Evolutionary conservation across 2,329 filamentous ascomycete genomes (phyloP), one percentile per base, ranked within the genome.

Genomic region (Massarina eburnea): DNA sequence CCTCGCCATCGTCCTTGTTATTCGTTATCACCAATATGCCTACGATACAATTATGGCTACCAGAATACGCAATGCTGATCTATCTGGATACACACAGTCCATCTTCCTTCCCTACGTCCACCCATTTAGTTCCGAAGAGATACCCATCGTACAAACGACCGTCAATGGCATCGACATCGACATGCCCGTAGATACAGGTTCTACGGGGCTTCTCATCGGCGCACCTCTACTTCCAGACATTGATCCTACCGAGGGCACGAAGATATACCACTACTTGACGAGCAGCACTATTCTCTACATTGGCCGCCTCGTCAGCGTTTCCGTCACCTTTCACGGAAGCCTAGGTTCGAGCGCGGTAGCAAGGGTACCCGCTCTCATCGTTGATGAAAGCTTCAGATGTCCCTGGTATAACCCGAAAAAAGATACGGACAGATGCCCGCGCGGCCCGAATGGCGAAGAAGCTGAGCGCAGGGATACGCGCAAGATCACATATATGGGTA

Each of bases 151-250:
- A 37, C 54, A 49, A 21, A 60, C 61, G 15, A 66, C 58, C 5
- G 54, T 70, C 35, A 46, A 59, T 10, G 38, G 56, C 26, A 55
- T 57, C 37, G 46, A 59, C 1, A 58, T 68, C 21, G 46, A 61
- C 17, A 62, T 70, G 55, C 66, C 67, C 1, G 51, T 70, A 12
- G 66, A 70, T 38, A 70, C 64, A 1, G 67, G 67, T 0, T 67
- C 62, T 4, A 70, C 64, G n/a, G 63, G 66, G 21, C 45, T 66
- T 1, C 24, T 68, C 20, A 58, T 70, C 38, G 67, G 67, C 22
- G 64, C 64, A 17, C 59, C 64, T 1, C 54, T 66, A 20, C 57
- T 70, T 2, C 59, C 64, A 5, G 51, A 57, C 19, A 51, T 68
- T 41, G 43, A 55, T 18, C 45, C 54, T 8, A 46, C 41, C 7